A percentile compares a stretch with the other conserved stretches of the same genome.
phyloP scores from a whole-genome alignment of 192 early-diverging fungal genomes.

The Gamsiella multidivaricata region DNA sequence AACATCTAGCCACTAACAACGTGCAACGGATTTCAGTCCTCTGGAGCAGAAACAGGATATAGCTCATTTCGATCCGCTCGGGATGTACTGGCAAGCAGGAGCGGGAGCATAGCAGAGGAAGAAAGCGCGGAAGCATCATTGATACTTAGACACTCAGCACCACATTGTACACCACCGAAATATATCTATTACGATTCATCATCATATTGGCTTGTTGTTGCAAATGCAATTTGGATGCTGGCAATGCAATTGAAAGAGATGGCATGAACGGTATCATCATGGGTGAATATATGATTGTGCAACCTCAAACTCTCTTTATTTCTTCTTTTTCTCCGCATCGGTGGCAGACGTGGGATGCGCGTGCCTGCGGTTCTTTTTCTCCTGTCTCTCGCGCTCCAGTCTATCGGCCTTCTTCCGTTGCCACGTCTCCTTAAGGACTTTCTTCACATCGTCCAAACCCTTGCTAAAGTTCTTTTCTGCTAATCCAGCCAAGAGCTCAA shows the following conservation, averaged over 20 bases:
- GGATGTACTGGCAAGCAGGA: background rate
- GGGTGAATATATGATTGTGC: no score
- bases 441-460: conserved; percentile 41
- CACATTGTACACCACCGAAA: conserved; percentile 35
- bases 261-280: no score
- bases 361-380: conserved; percentile 17
- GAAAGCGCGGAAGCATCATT: background rate
- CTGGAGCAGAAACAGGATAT: background rate
- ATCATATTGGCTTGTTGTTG: background rate
- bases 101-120: background rate
- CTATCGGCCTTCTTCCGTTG: conserved; percentile 40
- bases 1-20: no score
- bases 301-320: no score
- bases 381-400: conserved; percentile 30
- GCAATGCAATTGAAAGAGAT: no score
- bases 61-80: background rate
- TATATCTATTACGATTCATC: conserved; percentile 3
- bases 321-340: background rate
- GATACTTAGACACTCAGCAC: conserved; percentile 4
- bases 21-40: no score
- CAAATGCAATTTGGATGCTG: no score
- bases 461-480: conserved; percentile 60
- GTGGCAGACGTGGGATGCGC: background rate
- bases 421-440: conserved; percentile 53
- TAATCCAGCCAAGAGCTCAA: conserved; percentile 68